phyloP scores from a whole-genome alignment of 768 basidiomycete species.

The Mrakia gelida region DNA sequence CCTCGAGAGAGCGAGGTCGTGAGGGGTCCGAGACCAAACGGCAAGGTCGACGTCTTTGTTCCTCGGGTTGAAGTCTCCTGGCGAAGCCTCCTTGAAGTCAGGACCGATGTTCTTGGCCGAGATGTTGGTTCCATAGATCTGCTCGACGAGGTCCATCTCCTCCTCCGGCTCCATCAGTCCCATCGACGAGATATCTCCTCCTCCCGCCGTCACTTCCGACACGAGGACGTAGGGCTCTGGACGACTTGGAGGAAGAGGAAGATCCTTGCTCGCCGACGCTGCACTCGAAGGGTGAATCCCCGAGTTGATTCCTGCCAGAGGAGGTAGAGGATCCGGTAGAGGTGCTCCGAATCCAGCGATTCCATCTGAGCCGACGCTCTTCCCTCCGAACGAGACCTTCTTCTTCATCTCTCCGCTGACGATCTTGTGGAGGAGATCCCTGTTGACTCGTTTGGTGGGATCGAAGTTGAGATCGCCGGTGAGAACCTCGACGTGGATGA shows the following conservation, averaged over 20 bases:
- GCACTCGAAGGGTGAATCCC: background rate
- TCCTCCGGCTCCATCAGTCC: conserved; percentile 51
- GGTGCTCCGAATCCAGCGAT: conserved; percentile 22
- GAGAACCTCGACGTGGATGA: conserved; percentile 86
- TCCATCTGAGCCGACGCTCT: conserved; percentile 10
- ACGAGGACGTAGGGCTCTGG: conserved; percentile 16
- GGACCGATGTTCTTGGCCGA: conserved; percentile 26
- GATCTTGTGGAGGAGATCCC: conserved; percentile 64
- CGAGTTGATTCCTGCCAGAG: conserved; percentile 28
- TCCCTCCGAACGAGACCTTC: conserved; percentile 28
- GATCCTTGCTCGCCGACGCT: conserved; percentile 1
- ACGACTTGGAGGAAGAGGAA: background rate
- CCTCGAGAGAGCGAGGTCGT: background rate
- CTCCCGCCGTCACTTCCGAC: background rate
- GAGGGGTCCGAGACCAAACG: conserved; percentile 27
- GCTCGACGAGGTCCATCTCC: conserved; percentile 95
- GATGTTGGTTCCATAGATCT: conserved; percentile 66
- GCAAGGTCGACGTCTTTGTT: conserved; percentile 32
- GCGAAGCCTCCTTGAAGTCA: conserved; percentile 5
- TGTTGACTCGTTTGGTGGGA: conserved; percentile 73
- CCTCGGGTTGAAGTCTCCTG: conserved; percentile 22
- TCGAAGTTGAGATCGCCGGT: conserved; percentile 89
- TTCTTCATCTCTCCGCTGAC: conserved; percentile 45
- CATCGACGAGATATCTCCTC: conserved; percentile 3
- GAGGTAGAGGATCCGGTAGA: conserved; percentile 23